Percentiles rank a stretch among this genome's conserved stretches.
Evolutionary conservation across 139 green algal genomes (phyloP).

Genomic region (Mesotaenium endlicherianum): DNA sequence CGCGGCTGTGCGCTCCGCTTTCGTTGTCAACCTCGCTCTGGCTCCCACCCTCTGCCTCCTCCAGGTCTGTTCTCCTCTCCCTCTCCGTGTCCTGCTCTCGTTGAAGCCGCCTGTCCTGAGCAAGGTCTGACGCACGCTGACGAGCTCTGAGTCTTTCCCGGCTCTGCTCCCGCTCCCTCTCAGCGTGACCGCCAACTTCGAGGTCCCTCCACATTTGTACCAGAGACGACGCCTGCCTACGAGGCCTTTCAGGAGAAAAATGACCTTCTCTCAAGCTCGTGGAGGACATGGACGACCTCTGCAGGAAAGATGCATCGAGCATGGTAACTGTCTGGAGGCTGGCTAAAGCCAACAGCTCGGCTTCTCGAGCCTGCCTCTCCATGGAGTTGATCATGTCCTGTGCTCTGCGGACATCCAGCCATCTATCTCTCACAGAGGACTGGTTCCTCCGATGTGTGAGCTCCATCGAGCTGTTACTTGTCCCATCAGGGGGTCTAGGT

Average conservation of each 20-base stretch:
- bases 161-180: conserved; percentile 16
- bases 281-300: not conserved
- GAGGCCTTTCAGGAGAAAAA: no score
- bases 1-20: no score
- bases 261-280: no score
- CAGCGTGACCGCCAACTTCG: not conserved
- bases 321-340: conserved; percentile 32
- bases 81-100: no score
- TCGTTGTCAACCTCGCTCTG: no score
- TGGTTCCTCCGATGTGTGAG: not conserved
- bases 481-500: not conserved
- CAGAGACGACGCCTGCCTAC: no score
- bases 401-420: not conserved
- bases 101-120: no score
- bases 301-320: conserved; percentile 25
- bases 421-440: conserved; percentile 5
- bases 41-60: no score
- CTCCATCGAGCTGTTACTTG: not conserved
- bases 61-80: no score
- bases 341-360: conserved; percentile 20
- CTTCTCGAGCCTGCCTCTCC: conserved; percentile 33
- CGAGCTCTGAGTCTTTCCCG: not conserved
- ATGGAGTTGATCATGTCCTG: conserved; percentile 11
- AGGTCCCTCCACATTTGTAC: conserved; percentile 4
- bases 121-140: no score